Evolutionary conservation across 192 early-diverging fungal genomes (phyloP), one percentile per base, ranked within the genome.

Genomic region (Tieghemiomyces parasiticus): DNA sequence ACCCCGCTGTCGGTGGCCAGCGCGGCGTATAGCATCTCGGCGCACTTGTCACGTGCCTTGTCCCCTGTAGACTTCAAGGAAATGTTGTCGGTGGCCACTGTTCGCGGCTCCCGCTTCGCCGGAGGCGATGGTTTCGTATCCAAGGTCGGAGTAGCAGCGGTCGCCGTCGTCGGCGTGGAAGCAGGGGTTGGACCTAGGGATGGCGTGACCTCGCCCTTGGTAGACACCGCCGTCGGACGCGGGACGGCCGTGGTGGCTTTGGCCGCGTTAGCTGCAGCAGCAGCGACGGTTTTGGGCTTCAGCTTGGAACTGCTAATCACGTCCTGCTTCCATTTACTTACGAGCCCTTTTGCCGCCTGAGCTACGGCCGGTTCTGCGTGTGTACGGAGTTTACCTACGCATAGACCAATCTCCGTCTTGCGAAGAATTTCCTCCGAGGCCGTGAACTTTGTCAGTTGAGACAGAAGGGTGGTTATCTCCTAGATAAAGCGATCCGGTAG

Each of bases 21-120:
- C 1, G 87, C 81, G 62, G 80, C 78, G 61, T 96, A 96, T 31
- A 94, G 61, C 63, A 96, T 71, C 45, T 89, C 87, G 55, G 82
- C 80, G 59, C 84, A 87, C 54, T 83, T 86, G 63, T 91, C 85
- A 24, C 93, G 82, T 44, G 74, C 65, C 33, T 62, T 68, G 59
- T 81, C 81, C 22, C 84, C 84, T 13, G 80, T 81, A 2, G 76
- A 56, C 12, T 67, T 30, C 33, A 70, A 59, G 25, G 35, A 61
- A 28, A 67, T 60, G 4, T 65, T 62, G 62, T 71, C 77, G 14
- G 63, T 60, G 35, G 65, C 70, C n/a, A 67, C 67, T 12, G 74
- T 69, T 19, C 70, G 71, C 35, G 53, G 31, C 22, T 65, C 67
- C 10, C 35, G 30, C 49, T 32, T 51, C 20, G 59, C 49, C n/a